A percentile compares a stretch with the other conserved stretches of the same genome.
phyloP scores from a whole-genome alignment of 768 basidiomycete genomes.

The Leccinum boreale region DNA sequence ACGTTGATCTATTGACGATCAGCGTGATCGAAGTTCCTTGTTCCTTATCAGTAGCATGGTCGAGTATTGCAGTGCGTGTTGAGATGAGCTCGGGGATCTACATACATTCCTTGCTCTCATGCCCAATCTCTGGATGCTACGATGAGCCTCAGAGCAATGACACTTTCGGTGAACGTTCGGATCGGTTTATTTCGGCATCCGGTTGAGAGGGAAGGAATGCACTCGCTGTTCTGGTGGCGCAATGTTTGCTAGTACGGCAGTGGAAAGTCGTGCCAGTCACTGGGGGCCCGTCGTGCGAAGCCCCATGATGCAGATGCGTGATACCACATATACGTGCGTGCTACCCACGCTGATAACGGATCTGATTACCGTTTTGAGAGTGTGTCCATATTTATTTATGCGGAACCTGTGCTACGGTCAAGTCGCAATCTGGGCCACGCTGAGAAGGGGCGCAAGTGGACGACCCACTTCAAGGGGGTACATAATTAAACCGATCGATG shows the following conservation, averaged over 20 bases:
- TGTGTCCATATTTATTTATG: neutral
- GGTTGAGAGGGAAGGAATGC: neutral
- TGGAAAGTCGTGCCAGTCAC: neutral
- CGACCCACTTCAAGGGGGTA: neutral
- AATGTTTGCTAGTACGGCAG: neutral
- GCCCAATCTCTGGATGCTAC: neutral
- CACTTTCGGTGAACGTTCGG: neutral
- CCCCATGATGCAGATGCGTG: neutral
- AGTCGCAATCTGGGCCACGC: neutral
- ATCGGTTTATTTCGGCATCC: neutral
- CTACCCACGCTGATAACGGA: neutral
- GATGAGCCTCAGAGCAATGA: neutral
- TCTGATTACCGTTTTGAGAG: neutral
- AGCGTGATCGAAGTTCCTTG: neutral
- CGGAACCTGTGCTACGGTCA: neutral
- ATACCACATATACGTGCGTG: neutral
- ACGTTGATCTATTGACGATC: neutral
- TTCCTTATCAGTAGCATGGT: slow-evolving; percentile 15
- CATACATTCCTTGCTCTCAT: slow-evolving; percentile 3
- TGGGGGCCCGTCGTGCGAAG: neutral
- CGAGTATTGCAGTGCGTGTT: neutral
- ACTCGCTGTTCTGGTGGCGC: neutral
- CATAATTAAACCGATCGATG: neutral
- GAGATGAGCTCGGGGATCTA: neutral
- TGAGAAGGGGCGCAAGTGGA: neutral